phyloP scores from a whole-genome alignment of 352 stramenopile genomes.

The Hyaloperonospora brassicae region DNA sequence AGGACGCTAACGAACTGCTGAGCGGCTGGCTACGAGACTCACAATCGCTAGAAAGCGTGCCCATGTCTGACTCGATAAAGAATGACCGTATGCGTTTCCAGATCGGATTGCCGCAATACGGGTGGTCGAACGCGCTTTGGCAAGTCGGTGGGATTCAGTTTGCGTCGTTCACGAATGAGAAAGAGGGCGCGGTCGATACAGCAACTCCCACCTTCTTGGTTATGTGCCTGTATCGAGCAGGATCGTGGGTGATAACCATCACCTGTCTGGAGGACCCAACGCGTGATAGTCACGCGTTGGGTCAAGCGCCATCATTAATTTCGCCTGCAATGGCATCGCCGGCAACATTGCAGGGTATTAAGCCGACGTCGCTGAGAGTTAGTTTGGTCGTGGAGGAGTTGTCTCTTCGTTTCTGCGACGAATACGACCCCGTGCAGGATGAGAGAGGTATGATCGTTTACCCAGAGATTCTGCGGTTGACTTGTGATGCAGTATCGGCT shows the following conservation, averaged over 20 bases:
- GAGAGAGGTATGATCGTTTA: slow-evolving; percentile 36
- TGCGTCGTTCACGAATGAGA: slow-evolving; percentile 35
- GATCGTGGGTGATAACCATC: slow-evolving; percentile 60
- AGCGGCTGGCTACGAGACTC: slow-evolving; percentile 36
- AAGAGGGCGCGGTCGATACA: slow-evolving; percentile 5
- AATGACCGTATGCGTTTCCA: slow-evolving; percentile 48
- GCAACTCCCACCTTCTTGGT: slow-evolving; percentile 50
- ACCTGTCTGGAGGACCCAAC: slow-evolving; percentile 56
- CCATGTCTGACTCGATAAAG: neutral
- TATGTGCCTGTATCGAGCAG: slow-evolving; percentile 54
- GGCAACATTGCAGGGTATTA: slow-evolving; percentile 4
- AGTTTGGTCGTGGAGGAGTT: slow-evolving; percentile 34
- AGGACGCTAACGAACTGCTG: slow-evolving; percentile 10
- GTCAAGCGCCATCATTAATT: slow-evolving; percentile 8
- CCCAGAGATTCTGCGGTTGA: slow-evolving; percentile 46
- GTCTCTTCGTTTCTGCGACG: slow-evolving; percentile 58
- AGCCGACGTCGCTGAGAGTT: slow-evolving; percentile 29
- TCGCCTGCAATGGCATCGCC: slow-evolving; percentile 14
- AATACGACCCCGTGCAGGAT: slow-evolving; percentile 36
- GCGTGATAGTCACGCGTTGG: slow-evolving; percentile 10
- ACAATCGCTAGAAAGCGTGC: slow-evolving; percentile 4
- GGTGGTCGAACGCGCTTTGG: slow-evolving; percentile 78
- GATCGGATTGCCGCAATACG: slow-evolving; percentile 45
- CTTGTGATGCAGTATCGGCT: slow-evolving; percentile 30
- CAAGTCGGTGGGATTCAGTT: slow-evolving; percentile 81